Evolutionary conservation across 129 eudicot species (phyloP), one percentile per base, ranked within the genome.

Genomic region (Escallonia rubra): DNA sequence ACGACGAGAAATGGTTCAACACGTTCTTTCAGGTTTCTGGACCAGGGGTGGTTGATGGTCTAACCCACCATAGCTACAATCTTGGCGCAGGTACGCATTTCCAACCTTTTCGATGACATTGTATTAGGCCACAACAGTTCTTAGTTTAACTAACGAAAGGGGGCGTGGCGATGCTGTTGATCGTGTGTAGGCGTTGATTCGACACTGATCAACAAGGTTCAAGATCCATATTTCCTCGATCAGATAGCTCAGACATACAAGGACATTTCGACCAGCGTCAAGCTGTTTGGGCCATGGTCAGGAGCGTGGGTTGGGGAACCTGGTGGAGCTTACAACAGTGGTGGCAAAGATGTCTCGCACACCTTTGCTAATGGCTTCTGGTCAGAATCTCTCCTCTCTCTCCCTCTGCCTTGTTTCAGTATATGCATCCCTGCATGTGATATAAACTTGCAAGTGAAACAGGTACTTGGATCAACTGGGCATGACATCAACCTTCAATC

Each of bases 271-370:
- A 76, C 38, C 55, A 70, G 68, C 41, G 66, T 82, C 42, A 61
- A 73, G 57, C 43, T 11, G 23, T 73, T 69, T 10, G 66, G 77
- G 34, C 85, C 83, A 51, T 85, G 77, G 75, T 23, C 87, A 2
- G 77, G 73, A 38, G 89, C 96, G 2, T 88, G 96, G 91, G 87
- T 88, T 45, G 86, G 96, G 44, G 91, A 88, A 72, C 76, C 96
- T 0, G 91, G 91, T 45, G 96, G 96, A 44, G 96, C 96, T 46
- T 88, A 85, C 47, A 88, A 85, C 51, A 88, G 96, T 43, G 96
- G 96, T 64, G 89, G 83, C 72, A 82, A 78, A 69, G 70, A 75
- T 61, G 83, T 82, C 13, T 70, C 86, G 2, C 76, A 85, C 9
- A 61, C 91, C 49, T 88, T 88, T 57, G 86, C 75, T 16, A 61